phyloP scores from a whole-genome alignment of 2,329 filamentous ascomycete species.

The Aspergillus sp. region DNA sequence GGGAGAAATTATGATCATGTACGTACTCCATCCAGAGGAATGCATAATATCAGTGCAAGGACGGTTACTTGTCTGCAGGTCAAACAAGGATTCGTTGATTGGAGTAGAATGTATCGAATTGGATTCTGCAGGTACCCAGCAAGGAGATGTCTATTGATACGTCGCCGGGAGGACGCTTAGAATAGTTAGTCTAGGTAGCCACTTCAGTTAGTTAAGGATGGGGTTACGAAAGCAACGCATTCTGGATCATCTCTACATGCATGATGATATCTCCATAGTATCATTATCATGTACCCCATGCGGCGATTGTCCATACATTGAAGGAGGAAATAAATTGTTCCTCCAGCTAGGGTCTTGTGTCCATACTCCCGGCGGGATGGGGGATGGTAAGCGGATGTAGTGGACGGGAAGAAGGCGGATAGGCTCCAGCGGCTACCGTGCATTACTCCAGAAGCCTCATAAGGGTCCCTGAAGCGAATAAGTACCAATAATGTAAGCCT shows the following conservation, averaged over 20 bases:
- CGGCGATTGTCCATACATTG: not conserved
- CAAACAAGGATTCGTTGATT: not conserved
- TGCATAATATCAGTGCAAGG: conserved; percentile 16
- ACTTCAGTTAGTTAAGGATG: no score
- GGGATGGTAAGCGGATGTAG: not conserved
- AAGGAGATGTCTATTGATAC: conserved; percentile 14
- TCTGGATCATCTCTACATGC: not conserved
- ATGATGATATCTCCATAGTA: not conserved
- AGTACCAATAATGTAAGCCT: not conserved
- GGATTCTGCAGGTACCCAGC: conserved; percentile 14
- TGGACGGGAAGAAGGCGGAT: not conserved
- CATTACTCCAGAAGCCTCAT: not conserved
- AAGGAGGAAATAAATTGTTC: not conserved
- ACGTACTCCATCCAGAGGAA: conserved; percentile 1
- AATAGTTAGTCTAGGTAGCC: no score
- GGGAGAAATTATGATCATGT: conserved; percentile 7
- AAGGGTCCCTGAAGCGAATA: not conserved
- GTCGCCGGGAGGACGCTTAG: conserved; percentile 4
- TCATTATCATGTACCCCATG: not conserved
- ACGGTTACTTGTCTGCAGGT: conserved; percentile 3
- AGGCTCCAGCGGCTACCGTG: conserved; percentile 1
- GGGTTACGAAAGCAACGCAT: conserved; percentile 7
- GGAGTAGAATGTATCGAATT: not conserved
- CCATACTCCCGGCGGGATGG: not conserved
- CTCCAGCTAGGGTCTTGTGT: not conserved